Evolutionary conservation across 2,329 filamentous ascomycete genomes (phyloP), one percentile per base, ranked within the genome.

Genomic region (Fusarium devonianum): DNA sequence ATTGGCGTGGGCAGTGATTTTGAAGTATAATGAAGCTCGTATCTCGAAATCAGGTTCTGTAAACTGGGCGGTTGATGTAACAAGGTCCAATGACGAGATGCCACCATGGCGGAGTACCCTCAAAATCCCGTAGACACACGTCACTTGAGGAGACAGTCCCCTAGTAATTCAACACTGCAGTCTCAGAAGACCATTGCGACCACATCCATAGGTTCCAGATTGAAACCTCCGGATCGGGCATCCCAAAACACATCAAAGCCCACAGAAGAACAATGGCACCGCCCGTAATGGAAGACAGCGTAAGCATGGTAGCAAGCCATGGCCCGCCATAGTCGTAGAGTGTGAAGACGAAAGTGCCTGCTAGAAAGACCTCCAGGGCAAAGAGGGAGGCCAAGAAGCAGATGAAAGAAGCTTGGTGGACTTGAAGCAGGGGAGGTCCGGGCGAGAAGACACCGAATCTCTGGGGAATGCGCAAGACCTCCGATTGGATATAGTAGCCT

Each of bases 391-490:
- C 13, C 5, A 30, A 16, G n/a, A 16, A 14, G n/a, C n/a, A 14
- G 7, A 30, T 7, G 8, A 30, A 16, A 13, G 5, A 5, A 30
- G 28, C 28, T 7, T 30, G 28, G 13, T 14, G 28, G 12, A 16
- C 36, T 16, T 41, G 38, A 12, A 42, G 38, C 14, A 25, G 28
- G n/a, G 38, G 26, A 25, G 28, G 38, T 6, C 38, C 28, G 17
- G 26, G 29, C 18, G 38, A 42, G 28, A 32, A 42, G 6, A 42
- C 12, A n/a, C 26, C 38, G 28, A 42, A 17, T 13, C 38, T 18
- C 12, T 32, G 17, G n/a, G 38, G 38, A 10, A 42, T 16, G 18
- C 19, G 12, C 8, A 42, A 17, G 8, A n/a, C 16, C 3, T 42
- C 17, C 9, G 28, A 33, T 18, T 32, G 28, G 18, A 42, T 11